A percentile compares a stretch with the other conserved stretches of the same genome.
Evolutionary conservation across 2,329 filamentous ascomycete genomes (phyloP).

Genomic region (Scytalidium lignicola): DNA sequence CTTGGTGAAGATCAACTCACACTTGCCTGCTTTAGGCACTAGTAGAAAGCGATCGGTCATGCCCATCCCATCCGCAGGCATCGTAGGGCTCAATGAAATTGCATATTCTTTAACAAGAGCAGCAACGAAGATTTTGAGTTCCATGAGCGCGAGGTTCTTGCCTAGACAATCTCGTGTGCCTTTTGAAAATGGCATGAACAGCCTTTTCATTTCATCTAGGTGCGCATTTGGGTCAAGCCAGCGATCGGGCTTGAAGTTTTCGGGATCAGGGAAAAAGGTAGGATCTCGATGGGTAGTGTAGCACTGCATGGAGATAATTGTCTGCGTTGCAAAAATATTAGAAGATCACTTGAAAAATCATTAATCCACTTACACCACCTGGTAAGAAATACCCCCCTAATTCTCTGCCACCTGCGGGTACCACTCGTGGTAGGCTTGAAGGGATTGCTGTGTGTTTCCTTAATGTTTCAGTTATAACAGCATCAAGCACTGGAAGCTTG

Average conservation of each 20-base stretch:
- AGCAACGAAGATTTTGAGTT: background rate
- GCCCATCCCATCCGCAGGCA: no score
- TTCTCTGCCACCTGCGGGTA: conserved; percentile 27
- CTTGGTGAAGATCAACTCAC: no score
- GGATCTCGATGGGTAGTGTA: conserved; percentile 24
- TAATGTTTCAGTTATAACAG: conserved; percentile 54
- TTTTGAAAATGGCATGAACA: conserved; percentile 10
- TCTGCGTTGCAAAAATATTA: background rate
- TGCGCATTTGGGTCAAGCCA: conserved; percentile 22
- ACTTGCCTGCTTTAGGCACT: no score
- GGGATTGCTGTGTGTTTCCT: conserved; percentile 52
- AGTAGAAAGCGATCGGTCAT: no score
- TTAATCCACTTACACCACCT: no score
- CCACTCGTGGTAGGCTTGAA: conserved; percentile 46
- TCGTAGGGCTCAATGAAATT: no score
- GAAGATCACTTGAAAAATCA: no score
- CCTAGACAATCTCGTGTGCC: conserved; percentile 11
- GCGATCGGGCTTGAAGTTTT: conserved; percentile 39
- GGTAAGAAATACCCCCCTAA: no score
- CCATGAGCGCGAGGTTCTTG: conserved; percentile 6
- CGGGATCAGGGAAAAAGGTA: conserved; percentile 34
- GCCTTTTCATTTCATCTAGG: background rate
- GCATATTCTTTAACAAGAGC: no score
- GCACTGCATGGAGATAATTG: background rate
- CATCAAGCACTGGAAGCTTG: conserved; percentile 45